Evolutionary conservation across 805 yeast species (phyloP).

Genomic region (Ogataea degrootiae): DNA sequence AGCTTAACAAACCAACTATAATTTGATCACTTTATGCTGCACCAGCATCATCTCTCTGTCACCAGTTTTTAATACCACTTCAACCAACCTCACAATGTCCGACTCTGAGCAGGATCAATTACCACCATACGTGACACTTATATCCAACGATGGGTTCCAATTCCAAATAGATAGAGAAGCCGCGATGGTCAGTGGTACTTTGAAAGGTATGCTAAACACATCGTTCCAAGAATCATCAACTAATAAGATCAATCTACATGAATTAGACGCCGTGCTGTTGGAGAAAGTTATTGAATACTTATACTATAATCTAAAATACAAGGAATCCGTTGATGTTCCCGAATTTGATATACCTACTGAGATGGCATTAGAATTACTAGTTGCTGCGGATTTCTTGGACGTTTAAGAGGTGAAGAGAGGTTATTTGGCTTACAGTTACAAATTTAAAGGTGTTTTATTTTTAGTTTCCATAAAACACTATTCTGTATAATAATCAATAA

Average conservation of each 20-base stretch:
- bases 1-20: background rate
- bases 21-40: background rate
- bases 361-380: constrained; percentile 83
- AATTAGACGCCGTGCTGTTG: constrained; percentile 66
- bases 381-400: constrained; percentile 89
- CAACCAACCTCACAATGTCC: constrained; percentile 10
- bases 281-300: constrained; percentile 83
- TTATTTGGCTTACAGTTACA: too few species aligned
- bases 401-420: constrained; percentile 29
- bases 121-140: constrained; percentile 50
- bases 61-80: background rate
- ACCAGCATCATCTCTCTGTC: background rate
- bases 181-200: constrained; percentile 67
- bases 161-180: constrained; percentile 65
- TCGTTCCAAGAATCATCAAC: constrained; percentile 57
- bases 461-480: too few species aligned
- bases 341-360: constrained; percentile 92
- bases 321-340: constrained; percentile 61
- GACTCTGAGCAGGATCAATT: constrained; percentile 17
- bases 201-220: constrained; percentile 50
- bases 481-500: too few species aligned
- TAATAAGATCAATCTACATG: constrained; percentile 50
- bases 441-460: too few species aligned
- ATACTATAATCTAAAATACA: constrained; percentile 68
- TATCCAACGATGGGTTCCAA: constrained; percentile 67